phyloP scores from a whole-genome alignment of 306 rosid genomes.

The Acacia crassicarpa region DNA sequence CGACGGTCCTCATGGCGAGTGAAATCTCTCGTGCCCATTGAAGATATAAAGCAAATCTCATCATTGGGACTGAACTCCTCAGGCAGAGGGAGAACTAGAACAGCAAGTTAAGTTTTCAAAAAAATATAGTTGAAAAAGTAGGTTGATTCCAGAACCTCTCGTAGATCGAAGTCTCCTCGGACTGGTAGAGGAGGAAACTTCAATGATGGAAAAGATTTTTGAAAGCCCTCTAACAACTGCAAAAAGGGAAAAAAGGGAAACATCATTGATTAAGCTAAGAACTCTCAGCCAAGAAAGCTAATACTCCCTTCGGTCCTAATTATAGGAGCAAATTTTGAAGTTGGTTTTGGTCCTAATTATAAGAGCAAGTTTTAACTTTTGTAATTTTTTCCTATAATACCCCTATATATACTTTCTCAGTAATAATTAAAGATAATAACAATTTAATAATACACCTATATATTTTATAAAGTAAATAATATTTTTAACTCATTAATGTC shows the following conservation, averaged over 20 bases:
- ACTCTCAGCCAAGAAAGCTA: background rate
- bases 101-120: slow-evolving; percentile 10
- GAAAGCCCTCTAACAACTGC: slow-evolving; percentile 75
- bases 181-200: slow-evolving; percentile 75
- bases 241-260: background rate
- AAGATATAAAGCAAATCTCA: slow-evolving; percentile 27
- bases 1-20: background rate
- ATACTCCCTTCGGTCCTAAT: too few species aligned
- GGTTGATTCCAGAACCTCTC: slow-evolving; percentile 66
- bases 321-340: too few species aligned
- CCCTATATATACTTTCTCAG: too few species aligned
- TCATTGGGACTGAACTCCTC: slow-evolving; percentile 29
- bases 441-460: too few species aligned
- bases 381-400: too few species aligned
- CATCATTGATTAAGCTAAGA: slow-evolving; percentile 16
- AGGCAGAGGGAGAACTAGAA: slow-evolving; percentile 25
- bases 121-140: slow-evolving; percentile 78
- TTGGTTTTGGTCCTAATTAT: too few species aligned
- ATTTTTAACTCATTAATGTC: too few species aligned
- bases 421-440: too few species aligned
- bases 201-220: slow-evolving; percentile 63
- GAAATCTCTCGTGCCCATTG: slow-evolving; percentile 34
- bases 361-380: too few species aligned
- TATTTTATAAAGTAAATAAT: too few species aligned
- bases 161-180: slow-evolving; percentile 85